Evolutionary conservation across 1,284 basidiomycete genomes (phyloP), one percentile per base, ranked within the genome.

Genomic region (Cerioporus squamosus): DNA sequence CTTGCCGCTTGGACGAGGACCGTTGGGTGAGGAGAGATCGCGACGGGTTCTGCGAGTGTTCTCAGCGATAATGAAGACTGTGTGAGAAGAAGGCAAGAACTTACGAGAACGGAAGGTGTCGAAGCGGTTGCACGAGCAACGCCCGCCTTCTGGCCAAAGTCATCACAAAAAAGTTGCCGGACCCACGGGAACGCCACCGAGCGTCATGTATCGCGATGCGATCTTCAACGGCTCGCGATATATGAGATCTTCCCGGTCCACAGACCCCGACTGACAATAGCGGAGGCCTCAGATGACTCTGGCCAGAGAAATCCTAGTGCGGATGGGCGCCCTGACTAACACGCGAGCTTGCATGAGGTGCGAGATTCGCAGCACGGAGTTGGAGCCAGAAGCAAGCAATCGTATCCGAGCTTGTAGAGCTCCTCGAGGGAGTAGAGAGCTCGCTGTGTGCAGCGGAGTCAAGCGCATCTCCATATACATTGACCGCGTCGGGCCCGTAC

Each of bases 251-350:
- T 18, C 24, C 38, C 49, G 49, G 38, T 26, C n/a, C 38, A 29
- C 17, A 20, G 23, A 18, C 7, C 24, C 49, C 49, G 49, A 42
- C 31, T 38, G 2, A 51, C 49, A 51, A 51, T 51, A 51, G 29
- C 38, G 49, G 40, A n/a, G 23, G 12, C 9, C 49, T 42, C 49
- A 51, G 31, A 36, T 51, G 49, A 51, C 49, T 42, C 39, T 38
- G 17, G 49, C 49, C 39, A 40, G 39, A 33, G 29, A 24, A 33
- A 18, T 49, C 33, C 20, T 49, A 39, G 17, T 18, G 9, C 23
- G 17, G 1, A 15, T 14, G 17, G 10, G n/a, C 14, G 7, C 23
- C 24, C 26, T 42, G 49, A 15, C 17, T 18, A 22, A 39, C 10
- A 9, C 18, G 8, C 33, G 36, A 42, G 24, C 17, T 51, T n/a